Base-by-base conservation (phyloP, 345 rosid genomes). In the Arabis hirsuta region DNA sequence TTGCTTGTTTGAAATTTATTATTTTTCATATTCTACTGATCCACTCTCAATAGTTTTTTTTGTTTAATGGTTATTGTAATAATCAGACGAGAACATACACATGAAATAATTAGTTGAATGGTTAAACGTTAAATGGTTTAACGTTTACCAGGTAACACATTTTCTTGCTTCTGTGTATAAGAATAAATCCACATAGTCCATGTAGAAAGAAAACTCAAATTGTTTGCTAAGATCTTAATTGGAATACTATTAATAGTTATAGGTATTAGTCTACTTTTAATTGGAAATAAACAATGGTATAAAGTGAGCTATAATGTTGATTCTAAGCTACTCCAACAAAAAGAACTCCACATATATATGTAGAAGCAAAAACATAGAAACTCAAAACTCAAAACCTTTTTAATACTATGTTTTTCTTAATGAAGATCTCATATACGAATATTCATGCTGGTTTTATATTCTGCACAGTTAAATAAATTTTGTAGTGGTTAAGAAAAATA, bases 291-390 rank as follows among this genome's bases (percentile, higher is more conserved):
- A 54, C 13, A 1, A 31, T 11, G 4, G 12, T 39, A 22, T 27
- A 22, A 51, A 66, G 29, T 43, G 20, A 31, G 0, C 51, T 55
- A 45, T 44, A 24, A 43, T 54, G 53, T 29, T 67, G 72, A 43
- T 67, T 55, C 13, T 55, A 42, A 67, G 53, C 72, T 55, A 67
- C 32, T 55, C 46, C 62, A 67, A 41, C 20, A 43, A 38, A 64
- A 36, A 42, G 12, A 39, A 10, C 55, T 29, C 10, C n/a, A 46
- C 54, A 27, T n/a, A 31, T 14, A 46, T 62, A 5, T 60, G 36
- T 26, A 42, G 24, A 44, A 44, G 13, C 10, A 12, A 4, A 1
- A 8, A 29, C 6, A 14, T 5, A 46, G 3, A 11, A 11, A 16
- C 26, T 44, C 52, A n/a, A 27, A 43, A 62, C 11, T 0, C 52